These are phyloP conservation scores for Acer campestre DNA, from an alignment of 345 rosid species.

Conservation along the genomic window DNA sequence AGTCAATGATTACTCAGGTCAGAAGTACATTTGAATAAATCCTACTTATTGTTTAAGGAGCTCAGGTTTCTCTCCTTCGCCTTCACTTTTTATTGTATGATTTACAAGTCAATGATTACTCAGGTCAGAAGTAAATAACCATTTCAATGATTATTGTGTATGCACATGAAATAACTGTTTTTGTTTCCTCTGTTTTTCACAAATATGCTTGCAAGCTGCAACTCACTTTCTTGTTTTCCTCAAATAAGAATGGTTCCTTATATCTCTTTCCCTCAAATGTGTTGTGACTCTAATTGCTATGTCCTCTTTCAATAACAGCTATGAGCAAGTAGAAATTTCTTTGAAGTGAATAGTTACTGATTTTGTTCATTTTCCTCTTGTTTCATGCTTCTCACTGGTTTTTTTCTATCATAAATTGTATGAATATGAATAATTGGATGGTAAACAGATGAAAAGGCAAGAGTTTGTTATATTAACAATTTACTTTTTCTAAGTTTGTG, in stretches of 20 bases:
- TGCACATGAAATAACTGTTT: no score
- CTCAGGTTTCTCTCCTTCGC: constrained; percentile 41
- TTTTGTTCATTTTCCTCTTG: not conserved
- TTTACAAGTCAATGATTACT: not conserved
- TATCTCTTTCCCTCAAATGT: not conserved
- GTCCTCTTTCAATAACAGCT: not conserved
- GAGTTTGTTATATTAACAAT: not conserved
- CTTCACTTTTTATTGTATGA: not conserved
- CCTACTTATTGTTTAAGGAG: not conserved
- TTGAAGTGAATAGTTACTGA: not conserved
- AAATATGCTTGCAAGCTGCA: no score
- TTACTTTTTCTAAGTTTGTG: no score
- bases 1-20: no score
- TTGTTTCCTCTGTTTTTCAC: no score
- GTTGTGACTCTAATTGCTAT: not conserved
- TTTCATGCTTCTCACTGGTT: not conserved
- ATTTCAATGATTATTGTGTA: no score
- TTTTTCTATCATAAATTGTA: not conserved
- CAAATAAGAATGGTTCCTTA: no score
- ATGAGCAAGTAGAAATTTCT: not conserved
- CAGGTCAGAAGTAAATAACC: no score
- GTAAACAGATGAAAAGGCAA: not conserved
- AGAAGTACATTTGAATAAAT: no score
- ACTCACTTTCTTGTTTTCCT: no score
- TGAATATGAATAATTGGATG: no score